A percentile compares a stretch with the other conserved stretches of the same genome.
phyloP scores from a whole-genome alignment of 768 basidiomycete genomes.

The Hericium rajendrae region DNA sequence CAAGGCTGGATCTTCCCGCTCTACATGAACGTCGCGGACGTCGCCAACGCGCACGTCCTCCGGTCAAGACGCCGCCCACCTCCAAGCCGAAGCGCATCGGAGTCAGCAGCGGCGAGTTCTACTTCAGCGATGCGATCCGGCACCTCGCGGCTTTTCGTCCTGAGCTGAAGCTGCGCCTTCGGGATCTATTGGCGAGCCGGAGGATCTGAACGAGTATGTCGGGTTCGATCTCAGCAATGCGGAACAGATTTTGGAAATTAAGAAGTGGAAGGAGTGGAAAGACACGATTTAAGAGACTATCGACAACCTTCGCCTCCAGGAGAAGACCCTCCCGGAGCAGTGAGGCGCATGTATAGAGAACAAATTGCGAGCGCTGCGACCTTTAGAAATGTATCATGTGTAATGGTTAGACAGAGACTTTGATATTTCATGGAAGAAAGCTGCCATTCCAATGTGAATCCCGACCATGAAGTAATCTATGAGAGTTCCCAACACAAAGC shows the following conservation, averaged over 20 bases:
- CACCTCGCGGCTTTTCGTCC: background rate
- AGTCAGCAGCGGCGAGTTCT: background rate
- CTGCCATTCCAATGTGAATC: too few relatives aligned
- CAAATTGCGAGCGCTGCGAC: too few relatives aligned
- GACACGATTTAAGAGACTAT: slow-evolving; percentile 3
- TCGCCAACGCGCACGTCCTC: background rate
- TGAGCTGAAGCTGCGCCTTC: background rate
- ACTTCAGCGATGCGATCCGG: background rate
- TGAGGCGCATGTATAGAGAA: background rate
- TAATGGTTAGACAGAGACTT: too few relatives aligned
- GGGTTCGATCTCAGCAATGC: background rate
- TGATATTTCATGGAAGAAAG: too few relatives aligned
- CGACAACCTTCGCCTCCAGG: background rate
- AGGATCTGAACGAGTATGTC: slow-evolving; percentile 4
- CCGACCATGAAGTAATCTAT: too few relatives aligned
- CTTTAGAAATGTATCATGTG: too few relatives aligned
- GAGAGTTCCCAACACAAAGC: too few relatives aligned
- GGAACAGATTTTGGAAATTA: background rate
- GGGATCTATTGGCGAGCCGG: background rate
- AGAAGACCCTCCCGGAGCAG: background rate
- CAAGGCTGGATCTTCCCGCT: background rate
- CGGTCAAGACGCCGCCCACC: background rate
- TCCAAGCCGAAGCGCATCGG: background rate
- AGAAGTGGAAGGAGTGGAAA: background rate
- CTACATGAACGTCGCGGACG: background rate